Base-by-base conservation (phyloP, 2,329 filamentous ascomycete genomes). In the Calonectria leucothoes region DNA sequence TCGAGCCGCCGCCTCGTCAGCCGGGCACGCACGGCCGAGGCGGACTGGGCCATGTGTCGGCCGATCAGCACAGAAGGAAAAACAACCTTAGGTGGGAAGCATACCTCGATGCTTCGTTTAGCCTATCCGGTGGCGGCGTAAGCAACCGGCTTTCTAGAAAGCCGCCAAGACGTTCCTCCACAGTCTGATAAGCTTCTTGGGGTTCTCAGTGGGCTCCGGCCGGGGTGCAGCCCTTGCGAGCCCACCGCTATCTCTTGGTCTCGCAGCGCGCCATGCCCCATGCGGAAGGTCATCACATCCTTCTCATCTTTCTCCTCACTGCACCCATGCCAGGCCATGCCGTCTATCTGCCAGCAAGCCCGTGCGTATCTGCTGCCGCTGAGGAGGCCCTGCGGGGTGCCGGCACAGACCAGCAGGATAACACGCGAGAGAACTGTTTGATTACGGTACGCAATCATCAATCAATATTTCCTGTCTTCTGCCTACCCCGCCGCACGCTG, bases 311-410 rank as follows among this genome's bases (percentile, higher is more conserved):
- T 42, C 59, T 64, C 59, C 39, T 48, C 37, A 64, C 37, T 33
- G 25, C 20, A 27, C 74, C 74, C 69, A 27, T 33, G 51, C 15
- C 51, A 2, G 27, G 17, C 29, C 29, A 39, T 39, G 33, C 55
- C 55, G 55, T 35, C 61, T 70, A 76, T 78, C 77, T 72, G 33
- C 70, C 67, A 70, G 71, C 70, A 51, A 35, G 39, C 61, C 15
- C 45, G 64, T 49, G 63, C 68, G 57, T 76, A 74, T 76, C 75
- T 78, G 68, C 76, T 67, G 70, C 69, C 61, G 64, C 35, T 33
- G n/a, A n/a, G n/a, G 3, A 27, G 42, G 31, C 72, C 48, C 75
- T 78, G 76, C 76, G 76, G 76, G 76, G 76, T 74, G 69, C 35
- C 15, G 29, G 29, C 51, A 76, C 51, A 37, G 37, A 17, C 27